Base-by-base conservation (phyloP, 2,329 filamentous ascomycete genomes). In the Xylariales sp. region DNA sequence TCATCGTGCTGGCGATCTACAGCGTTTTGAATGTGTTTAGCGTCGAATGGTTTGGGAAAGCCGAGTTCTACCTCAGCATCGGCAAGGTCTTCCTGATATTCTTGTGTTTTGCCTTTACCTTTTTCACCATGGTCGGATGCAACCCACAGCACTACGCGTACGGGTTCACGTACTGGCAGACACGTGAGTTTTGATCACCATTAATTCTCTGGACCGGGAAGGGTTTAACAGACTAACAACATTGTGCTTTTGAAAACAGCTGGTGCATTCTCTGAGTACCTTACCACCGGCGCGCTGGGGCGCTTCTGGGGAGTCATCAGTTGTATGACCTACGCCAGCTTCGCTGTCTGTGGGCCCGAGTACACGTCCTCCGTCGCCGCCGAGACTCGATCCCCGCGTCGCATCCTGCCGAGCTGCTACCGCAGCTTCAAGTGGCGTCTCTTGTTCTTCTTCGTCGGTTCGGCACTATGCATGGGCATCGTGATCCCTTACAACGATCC, bases 381-480 rank as follows among this genome's bases (percentile, higher is more conserved):
- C 32, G 82, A 86, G 57, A 72, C 81, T 3, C 67, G 82, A 50
- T 76, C 81, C 43, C 82, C 82, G 0, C 72, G 81, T 5, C 63
- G 61, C 10, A 74, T 76, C 33, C 74, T 89, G 59, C 83, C 83
- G 21, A 72, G 71, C 32, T 84, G 84, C 1, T 88, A 78, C 63
- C 86, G 85, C 51, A 81, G 79, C 1, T 81, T 87, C 6, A 87
- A 86, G 61, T 84, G 81, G 56, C 78, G 85, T 30, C 72, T 88
- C 34, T 81, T 77, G 3, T 61, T 78, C 13, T 88, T 88, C 62
- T 88, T 87, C 60, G 71, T 87, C 17, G 70, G 84, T 3, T 82
- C 83, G 5, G 78, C 81, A 2, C 65, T 89, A 2, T 72, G 70
- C 19, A 74, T 85, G 17, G 81, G 81, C 14, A 81, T 86, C 33